phyloP scores from a whole-genome alignment of 2,329 filamentous ascomycete genomes.

The Aspergillus chevalieri region DNA sequence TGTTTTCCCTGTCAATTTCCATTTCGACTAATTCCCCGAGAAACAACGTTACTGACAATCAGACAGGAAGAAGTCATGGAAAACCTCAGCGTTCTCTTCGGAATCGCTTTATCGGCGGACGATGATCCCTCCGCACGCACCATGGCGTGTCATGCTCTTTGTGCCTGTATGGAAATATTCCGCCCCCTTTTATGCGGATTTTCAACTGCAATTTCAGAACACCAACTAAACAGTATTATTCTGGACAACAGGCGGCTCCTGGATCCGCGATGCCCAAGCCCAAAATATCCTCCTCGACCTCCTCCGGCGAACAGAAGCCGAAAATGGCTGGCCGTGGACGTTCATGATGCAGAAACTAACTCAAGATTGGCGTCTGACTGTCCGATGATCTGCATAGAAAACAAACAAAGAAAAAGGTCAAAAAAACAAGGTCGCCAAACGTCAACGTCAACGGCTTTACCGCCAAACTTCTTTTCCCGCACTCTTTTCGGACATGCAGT shows the following conservation, averaged over 20 bases:
- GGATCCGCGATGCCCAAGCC: constrained; percentile 25
- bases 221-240: background rate
- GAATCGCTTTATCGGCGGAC: constrained; percentile 28
- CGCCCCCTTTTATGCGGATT: background rate
- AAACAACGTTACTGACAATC: background rate
- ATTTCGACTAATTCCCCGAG: background rate
- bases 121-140: constrained; percentile 28
- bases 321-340: constrained; percentile 19
- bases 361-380: constrained; percentile 10
- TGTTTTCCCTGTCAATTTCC: background rate
- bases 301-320: constrained; percentile 16
- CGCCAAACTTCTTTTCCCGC: background rate
- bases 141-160: constrained; percentile 29
- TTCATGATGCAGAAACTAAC: constrained; percentile 14
- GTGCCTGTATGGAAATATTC: constrained; percentile 20
- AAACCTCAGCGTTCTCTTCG: constrained; percentile 27
- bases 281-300: constrained; percentile 16
- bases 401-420: background rate
- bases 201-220: background rate
- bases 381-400: background rate
- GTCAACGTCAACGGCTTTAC: background rate
- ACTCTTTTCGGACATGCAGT: background rate
- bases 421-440: background rate
- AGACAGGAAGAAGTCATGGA: constrained; percentile 18
- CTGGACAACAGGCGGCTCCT: constrained; percentile 18